These are phyloP conservation scores for Dinochytrium kinnereticum DNA, from an alignment of 371 early-diverging fungal species.

Conservation along the genomic window DNA sequence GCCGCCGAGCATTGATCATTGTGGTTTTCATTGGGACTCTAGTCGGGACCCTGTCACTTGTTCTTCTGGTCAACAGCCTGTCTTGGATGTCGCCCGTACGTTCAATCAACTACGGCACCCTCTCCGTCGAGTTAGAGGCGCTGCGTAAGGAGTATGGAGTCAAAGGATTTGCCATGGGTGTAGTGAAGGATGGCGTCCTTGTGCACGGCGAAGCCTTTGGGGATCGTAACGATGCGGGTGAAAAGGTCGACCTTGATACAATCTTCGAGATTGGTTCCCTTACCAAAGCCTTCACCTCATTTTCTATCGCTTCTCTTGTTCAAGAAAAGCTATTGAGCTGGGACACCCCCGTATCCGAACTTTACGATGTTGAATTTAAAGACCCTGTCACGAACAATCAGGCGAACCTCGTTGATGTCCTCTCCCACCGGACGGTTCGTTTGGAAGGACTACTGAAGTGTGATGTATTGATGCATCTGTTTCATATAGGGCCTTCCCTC, in stretches of 20 bases:
- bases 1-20: background rate
- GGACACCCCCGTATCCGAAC: background rate
- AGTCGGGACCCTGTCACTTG: background rate
- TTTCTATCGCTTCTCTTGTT: slow-evolving; percentile 14
- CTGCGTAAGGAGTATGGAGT: slow-evolving; percentile 5
- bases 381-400: slow-evolving; percentile 17
- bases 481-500: slow-evolving; percentile 18
- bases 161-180: slow-evolving; percentile 21
- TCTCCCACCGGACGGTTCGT: slow-evolving; percentile 20
- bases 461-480: background rate
- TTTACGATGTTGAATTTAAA: slow-evolving; percentile 6
- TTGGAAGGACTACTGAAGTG: too few species aligned
- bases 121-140: background rate
- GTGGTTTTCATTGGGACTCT: background rate
- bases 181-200: slow-evolving; percentile 21
- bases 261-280: slow-evolving; percentile 9
- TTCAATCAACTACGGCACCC: background rate
- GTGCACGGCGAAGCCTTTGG: slow-evolving; percentile 23
- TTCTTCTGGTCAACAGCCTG: background rate
- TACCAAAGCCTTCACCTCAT: slow-evolving; percentile 19
- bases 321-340: slow-evolving; percentile 9
- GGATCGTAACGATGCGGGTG: slow-evolving; percentile 14
- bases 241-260: slow-evolving; percentile 17
- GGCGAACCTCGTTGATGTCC: slow-evolving; percentile 21
- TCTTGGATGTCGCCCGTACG: background rate